Evolutionary conservation across 2,329 filamentous ascomycete species (phyloP).

Genomic region (Alternaria rosae): DNA sequence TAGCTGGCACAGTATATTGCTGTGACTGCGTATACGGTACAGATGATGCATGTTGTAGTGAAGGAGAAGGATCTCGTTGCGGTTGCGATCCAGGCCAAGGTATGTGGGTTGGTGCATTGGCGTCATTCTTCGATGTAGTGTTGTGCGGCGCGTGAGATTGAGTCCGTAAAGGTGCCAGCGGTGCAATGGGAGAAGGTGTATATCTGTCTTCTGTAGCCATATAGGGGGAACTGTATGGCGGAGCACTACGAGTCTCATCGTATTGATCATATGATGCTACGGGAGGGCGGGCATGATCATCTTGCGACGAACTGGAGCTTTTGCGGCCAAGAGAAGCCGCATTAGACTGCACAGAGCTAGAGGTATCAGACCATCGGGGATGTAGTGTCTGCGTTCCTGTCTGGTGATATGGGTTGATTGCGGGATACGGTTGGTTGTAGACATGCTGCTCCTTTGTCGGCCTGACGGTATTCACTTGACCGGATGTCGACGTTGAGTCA

Average conservation of each 20-base stretch:
- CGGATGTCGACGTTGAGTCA: constrained; percentile 18
- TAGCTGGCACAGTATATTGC: neutral
- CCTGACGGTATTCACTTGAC: constrained; percentile 12
- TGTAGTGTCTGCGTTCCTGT: constrained; percentile 10
- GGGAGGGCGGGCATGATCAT: neutral
- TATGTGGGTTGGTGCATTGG: neutral
- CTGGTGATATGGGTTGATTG: constrained; percentile 17
- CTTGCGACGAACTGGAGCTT: constrained; percentile 36
- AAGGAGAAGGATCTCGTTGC: neutral
- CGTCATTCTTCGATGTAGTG: neutral
- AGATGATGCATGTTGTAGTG: neutral
- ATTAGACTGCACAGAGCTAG: constrained; percentile 40
- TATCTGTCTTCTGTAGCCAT: constrained; percentile 6
- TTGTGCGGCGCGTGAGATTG: constrained; percentile 4
- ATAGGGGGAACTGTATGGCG: constrained; percentile 8
- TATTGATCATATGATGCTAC: neutral
- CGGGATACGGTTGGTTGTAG: constrained; percentile 13
- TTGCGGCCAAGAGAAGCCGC: constrained; percentile 34
- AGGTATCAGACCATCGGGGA: constrained; percentile 33
- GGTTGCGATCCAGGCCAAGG: constrained; percentile 16
- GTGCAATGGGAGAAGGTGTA: constrained; percentile 18
- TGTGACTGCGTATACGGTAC: constrained; percentile 4
- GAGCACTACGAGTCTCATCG: constrained; percentile 2
- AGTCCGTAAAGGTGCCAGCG: constrained; percentile 19
- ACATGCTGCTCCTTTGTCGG: constrained; percentile 15